These are phyloP conservation scores for Lithohypha guttulata DNA, from an alignment of 2,329 filamentous ascomycete species.

Conservation along the genomic window DNA sequence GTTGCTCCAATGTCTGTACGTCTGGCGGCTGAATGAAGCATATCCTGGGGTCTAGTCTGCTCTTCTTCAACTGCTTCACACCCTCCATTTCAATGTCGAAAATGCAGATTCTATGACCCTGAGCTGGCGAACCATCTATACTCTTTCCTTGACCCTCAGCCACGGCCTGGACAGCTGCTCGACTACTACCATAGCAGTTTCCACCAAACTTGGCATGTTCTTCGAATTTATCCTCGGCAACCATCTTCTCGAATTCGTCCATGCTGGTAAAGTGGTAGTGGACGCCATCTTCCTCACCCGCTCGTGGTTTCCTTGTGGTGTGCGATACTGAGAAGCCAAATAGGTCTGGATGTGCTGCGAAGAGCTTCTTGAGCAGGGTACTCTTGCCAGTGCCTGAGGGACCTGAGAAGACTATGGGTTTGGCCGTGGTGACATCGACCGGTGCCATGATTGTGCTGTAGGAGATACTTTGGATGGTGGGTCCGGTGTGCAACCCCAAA, in stretches of 20 bases:
- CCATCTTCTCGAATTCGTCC: conserved; percentile 57
- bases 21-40: conserved; percentile 76
- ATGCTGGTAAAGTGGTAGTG: conserved; percentile 71
- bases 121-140: conserved; percentile 18
- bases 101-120: conserved; percentile 65
- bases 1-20: conserved; percentile 59
- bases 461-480: too few relatives aligned
- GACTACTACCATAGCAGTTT: conserved; percentile 79
- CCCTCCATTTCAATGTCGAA: conserved; percentile 97
- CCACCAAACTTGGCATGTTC: conserved; percentile 78
- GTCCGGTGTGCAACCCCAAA: too few relatives aligned
- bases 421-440: conserved; percentile 9
- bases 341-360: conserved; percentile 32
- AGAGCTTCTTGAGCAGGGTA: conserved; percentile 33
- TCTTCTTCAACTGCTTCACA: conserved; percentile 82
- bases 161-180: conserved; percentile 66
- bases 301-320: conserved; percentile 68
- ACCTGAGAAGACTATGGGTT: conserved; percentile 34
- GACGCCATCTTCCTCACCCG: conserved; percentile 62
- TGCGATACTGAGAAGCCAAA: conserved; percentile 44
- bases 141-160: conserved; percentile 46
- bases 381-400: conserved; percentile 34
- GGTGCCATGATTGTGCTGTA: conserved; percentile 13
- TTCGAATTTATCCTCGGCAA: conserved; percentile 63
- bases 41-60: conserved; percentile 63